Evolutionary conservation across 306 rosid species (phyloP).

Genomic region (Inga oerstediana): DNA sequence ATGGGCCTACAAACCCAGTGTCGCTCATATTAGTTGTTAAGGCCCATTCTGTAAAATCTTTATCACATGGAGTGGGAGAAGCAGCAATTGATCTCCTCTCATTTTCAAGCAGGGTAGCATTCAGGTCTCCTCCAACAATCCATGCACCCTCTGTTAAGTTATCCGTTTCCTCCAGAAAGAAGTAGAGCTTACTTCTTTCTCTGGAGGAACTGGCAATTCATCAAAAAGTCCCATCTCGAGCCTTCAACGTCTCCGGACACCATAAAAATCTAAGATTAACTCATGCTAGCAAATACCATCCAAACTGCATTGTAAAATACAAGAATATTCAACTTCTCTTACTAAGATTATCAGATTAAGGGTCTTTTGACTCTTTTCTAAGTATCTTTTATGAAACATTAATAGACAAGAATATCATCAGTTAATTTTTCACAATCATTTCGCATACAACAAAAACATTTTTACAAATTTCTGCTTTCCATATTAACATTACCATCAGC

Average conservation of each 20-base stretch:
- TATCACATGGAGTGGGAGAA: too few relatives aligned
- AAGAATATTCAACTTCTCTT: not conserved
- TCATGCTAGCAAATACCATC: conserved; percentile 36
- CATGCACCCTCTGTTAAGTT: too few relatives aligned
- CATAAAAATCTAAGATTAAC: conserved; percentile 36
- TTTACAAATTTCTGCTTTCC: not conserved
- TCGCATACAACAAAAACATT: not conserved
- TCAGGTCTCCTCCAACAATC: too few relatives aligned
- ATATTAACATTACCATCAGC: conserved; percentile 5
- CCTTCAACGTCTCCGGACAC: conserved; percentile 45
- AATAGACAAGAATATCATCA: not conserved
- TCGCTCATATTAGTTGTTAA: too few relatives aligned
- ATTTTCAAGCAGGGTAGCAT: too few relatives aligned
- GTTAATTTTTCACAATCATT: not conserved
- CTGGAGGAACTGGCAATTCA: conserved; percentile 82
- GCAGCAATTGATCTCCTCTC: too few relatives aligned
- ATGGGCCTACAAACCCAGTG: too few relatives aligned
- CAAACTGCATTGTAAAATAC: conserved; percentile 31
- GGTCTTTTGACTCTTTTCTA: not conserved
- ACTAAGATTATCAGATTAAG: not conserved
- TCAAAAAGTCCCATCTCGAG: conserved; percentile 87
- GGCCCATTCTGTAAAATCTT: too few relatives aligned
- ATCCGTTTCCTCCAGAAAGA: too few relatives aligned
- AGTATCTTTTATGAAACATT: not conserved
- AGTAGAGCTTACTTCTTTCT: conserved; percentile 66